These are phyloP conservation scores for Exsudoporus frostii DNA, from an alignment of 768 basidiomycete species.

Conservation along the genomic window DNA sequence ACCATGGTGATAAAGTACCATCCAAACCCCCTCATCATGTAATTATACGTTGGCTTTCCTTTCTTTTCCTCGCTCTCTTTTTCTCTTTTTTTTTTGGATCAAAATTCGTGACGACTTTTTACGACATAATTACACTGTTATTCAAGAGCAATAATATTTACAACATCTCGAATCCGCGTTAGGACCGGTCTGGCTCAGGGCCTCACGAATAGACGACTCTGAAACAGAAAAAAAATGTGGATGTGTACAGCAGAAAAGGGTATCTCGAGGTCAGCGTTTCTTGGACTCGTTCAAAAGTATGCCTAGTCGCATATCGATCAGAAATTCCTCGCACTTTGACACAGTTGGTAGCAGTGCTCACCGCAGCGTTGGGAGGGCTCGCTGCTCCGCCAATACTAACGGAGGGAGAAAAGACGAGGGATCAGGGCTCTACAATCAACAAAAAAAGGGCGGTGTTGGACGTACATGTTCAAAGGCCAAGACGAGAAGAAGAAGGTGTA, in stretches of 20 bases:
- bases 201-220: background rate
- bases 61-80: background rate
- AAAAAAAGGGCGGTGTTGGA: background rate
- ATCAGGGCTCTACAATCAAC: background rate
- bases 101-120: conserved; percentile 19
- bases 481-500: conserved; percentile 78
- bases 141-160: conserved; percentile 17
- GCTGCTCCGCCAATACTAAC: conserved; percentile 59
- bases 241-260: background rate
- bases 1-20: conserved; percentile 17
- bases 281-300: conserved; percentile 24
- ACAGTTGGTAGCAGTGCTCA: conserved; percentile 31
- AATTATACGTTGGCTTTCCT: conserved; percentile 23
- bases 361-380: conserved; percentile 70
- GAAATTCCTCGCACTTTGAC: background rate
- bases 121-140: conserved; percentile 28
- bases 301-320: conserved; percentile 14
- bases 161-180: background rate
- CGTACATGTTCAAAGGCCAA: conserved; percentile 71
- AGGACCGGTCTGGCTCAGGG: background rate
- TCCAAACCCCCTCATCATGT: conserved; percentile 22
- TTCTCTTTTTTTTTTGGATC: conserved; percentile 3
- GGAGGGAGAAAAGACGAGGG: background rate
- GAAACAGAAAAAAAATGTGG: background rate
- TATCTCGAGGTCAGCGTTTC: background rate